Evolutionary conservation across 2,329 filamentous ascomycete species (phyloP).

Genomic region (Xylariaceae sp.): DNA sequence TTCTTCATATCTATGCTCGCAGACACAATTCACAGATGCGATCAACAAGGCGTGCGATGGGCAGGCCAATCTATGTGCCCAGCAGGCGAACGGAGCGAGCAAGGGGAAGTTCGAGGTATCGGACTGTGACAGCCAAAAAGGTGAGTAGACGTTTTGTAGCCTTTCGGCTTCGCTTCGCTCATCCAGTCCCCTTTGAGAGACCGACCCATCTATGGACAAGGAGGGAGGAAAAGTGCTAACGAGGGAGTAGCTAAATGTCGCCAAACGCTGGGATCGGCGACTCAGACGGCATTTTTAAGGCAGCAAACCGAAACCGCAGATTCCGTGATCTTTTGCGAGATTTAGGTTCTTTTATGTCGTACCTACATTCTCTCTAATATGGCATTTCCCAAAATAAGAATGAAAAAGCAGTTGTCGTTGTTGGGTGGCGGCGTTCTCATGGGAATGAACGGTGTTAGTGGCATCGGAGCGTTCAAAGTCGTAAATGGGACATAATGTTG

Average conservation of each 20-base stretch:
- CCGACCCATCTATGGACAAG: neutral
- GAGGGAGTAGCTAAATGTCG: conserved; percentile 17
- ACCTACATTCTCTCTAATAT: neutral
- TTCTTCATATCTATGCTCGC: neutral
- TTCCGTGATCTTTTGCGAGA: conserved; percentile 28
- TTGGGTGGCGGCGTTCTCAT: too few species aligned
- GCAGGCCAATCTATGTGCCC: conserved; percentile 55
- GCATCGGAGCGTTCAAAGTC: too few species aligned
- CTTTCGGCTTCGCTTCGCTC: neutral
- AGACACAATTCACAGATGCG: conserved; percentile 52
- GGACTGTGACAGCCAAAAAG: conserved; percentile 53
- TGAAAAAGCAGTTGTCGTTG: too few species aligned
- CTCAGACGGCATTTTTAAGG: conserved; percentile 26
- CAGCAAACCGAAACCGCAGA: conserved; percentile 14
- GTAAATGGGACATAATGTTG: too few species aligned
- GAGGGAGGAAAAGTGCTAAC: conserved; percentile 3
- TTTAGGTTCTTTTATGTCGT: neutral
- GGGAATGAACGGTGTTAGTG: too few species aligned
- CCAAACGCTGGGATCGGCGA: conserved; percentile 12
- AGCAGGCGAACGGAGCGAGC: conserved; percentile 45
- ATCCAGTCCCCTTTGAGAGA: neutral
- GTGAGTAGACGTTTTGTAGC: conserved; percentile 45
- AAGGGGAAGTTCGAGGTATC: conserved; percentile 44
- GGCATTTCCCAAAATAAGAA: too few species aligned
- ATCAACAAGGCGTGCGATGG: conserved; percentile 53